phyloP scores from a whole-genome alignment of 2,329 filamentous ascomycete species.

The Coniella lustricola region DNA sequence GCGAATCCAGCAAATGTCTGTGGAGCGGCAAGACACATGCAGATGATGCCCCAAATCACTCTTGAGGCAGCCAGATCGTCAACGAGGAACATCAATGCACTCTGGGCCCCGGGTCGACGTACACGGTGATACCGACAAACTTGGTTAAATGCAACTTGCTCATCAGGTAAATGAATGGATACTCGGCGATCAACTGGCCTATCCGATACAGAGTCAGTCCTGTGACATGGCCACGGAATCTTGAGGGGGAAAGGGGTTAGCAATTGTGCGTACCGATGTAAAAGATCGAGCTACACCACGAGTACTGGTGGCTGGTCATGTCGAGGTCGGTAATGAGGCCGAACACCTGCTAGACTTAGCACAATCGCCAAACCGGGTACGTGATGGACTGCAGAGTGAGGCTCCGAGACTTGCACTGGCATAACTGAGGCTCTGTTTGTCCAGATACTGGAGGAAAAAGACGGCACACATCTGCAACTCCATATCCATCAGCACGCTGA shows the following conservation, averaged over 20 bases:
- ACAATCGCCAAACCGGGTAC: too few species aligned
- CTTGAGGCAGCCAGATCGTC: slow-evolving; percentile 30
- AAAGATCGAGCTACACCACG: slow-evolving; percentile 40
- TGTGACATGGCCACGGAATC: too few species aligned
- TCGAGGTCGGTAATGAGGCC: slow-evolving; percentile 39
- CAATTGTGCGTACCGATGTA: slow-evolving; percentile 26
- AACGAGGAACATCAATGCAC: too few species aligned
- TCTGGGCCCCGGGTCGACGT: too few species aligned
- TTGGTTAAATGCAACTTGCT: slow-evolving; percentile 40
- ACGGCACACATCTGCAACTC: slow-evolving; percentile 31
- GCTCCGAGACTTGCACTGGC: slow-evolving; percentile 23
- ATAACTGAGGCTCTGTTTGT: slow-evolving; percentile 44
- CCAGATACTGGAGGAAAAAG: slow-evolving; percentile 37
- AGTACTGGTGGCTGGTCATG: slow-evolving; percentile 38
- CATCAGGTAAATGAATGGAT: slow-evolving; percentile 46
- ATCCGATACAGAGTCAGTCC: background rate
- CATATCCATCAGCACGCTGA: background rate
- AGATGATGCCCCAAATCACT: slow-evolving; percentile 33
- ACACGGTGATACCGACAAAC: slow-evolving; percentile 42
- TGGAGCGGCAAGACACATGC: slow-evolving; percentile 34
- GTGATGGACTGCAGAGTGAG: background rate
- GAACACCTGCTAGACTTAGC: slow-evolving; percentile 26
- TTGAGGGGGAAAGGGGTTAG: background rate
- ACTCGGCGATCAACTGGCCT: slow-evolving; percentile 39
- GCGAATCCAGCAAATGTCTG: slow-evolving; percentile 31